Evolutionary conservation across 139 green algal genomes (phyloP).

Genomic region (Nannochloris sp.): DNA sequence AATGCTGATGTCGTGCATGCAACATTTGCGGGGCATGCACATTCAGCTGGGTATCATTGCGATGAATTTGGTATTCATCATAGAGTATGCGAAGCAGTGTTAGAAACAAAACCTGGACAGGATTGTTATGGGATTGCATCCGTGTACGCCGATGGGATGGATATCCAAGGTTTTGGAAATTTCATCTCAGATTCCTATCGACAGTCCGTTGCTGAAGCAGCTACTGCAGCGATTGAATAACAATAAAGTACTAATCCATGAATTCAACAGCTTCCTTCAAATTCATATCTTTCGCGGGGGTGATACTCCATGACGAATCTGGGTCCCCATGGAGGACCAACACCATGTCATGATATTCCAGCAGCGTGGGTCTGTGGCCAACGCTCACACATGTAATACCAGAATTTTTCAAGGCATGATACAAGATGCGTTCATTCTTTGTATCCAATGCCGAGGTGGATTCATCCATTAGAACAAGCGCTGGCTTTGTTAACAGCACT

Average conservation of each 20-base stretch:
- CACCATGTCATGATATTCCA: constrained; percentile 64
- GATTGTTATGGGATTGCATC: constrained; percentile 48
- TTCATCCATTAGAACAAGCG: constrained; percentile 90
- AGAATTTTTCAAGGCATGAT: constrained; percentile 36
- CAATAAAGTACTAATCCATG: constrained; percentile 16
- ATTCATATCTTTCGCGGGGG: constrained; percentile 8
- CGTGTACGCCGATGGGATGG: constrained; percentile 28
- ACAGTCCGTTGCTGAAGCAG: neutral
- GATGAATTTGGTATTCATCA: constrained; percentile 55
- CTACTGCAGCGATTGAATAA: neutral
- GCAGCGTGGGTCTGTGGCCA: constrained; percentile 77
- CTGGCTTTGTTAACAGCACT: constrained; percentile 35
- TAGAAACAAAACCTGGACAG: constrained; percentile 47
- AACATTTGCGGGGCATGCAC: constrained; percentile 54
- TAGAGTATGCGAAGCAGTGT: constrained; percentile 46
- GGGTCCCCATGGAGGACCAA: constrained; percentile 45
- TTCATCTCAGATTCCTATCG: neutral
- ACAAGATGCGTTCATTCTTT: constrained; percentile 76
- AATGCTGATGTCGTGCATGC: constrained; percentile 35
- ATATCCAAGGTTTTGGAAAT: constrained; percentile 29
- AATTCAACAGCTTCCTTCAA: constrained; percentile 20
- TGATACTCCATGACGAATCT: constrained; percentile 18
- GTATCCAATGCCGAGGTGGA: constrained; percentile 81
- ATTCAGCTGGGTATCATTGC: constrained; percentile 22
- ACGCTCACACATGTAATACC: constrained; percentile 83